phyloP scores from a whole-genome alignment of 148 eudicot species.

The Fagopyrum esculentum region DNA sequence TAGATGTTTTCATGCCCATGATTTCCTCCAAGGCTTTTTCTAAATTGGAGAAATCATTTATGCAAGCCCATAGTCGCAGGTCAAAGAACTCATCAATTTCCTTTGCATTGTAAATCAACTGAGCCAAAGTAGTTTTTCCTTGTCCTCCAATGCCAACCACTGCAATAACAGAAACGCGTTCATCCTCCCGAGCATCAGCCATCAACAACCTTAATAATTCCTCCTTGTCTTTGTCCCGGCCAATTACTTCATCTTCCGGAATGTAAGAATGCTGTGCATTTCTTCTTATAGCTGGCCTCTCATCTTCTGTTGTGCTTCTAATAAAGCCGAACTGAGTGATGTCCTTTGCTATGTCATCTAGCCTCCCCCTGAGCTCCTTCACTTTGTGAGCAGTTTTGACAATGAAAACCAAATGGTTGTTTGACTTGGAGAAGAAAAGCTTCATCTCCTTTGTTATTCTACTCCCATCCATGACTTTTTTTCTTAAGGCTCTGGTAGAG shows the following conservation, averaged over 20 bases:
- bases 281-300: not conserved
- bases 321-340: not conserved
- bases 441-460: not conserved
- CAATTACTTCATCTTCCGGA: not conserved
- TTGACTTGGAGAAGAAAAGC: slow-evolving; percentile 4
- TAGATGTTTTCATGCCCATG: too few relatives aligned
- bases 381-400: not conserved
- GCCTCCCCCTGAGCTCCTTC: not conserved
- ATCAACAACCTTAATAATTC: too few relatives aligned
- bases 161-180: too few relatives aligned
- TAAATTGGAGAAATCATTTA: too few relatives aligned
- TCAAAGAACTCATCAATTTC: too few relatives aligned
- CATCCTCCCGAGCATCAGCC: too few relatives aligned
- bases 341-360: slow-evolving; percentile 7
- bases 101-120: too few relatives aligned
- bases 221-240: too few relatives aligned
- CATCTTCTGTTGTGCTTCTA: not conserved
- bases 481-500: not conserved
- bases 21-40: too few relatives aligned
- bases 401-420: not conserved
- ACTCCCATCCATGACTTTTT: not conserved
- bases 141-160: too few relatives aligned
- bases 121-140: too few relatives aligned
- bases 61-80: too few relatives aligned
- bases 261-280: not conserved